A percentile compares a stretch with the other conserved stretches of the same genome.
phyloP scores from a whole-genome alignment of 2,329 filamentous ascomycete species.

The Exserohilum turcica region DNA sequence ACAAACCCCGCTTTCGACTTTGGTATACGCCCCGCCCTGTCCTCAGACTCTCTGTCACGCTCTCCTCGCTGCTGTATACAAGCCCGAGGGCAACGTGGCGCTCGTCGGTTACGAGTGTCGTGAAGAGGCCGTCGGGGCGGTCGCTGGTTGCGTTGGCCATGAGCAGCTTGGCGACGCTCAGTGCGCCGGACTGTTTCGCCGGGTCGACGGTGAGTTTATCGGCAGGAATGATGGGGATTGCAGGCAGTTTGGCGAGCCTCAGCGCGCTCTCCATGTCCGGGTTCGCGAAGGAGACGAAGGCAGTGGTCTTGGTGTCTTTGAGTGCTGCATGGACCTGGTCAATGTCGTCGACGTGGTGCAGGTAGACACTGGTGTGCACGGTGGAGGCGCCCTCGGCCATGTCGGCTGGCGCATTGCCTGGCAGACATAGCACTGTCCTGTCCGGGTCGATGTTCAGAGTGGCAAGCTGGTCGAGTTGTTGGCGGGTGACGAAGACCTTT shows the following conservation, averaged over 20 bases:
- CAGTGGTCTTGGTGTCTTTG: slow-evolving; percentile 56
- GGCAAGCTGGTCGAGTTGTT: slow-evolving; percentile 66
- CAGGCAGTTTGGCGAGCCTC: slow-evolving; percentile 51
- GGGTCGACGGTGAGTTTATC: slow-evolving; percentile 68
- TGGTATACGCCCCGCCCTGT: slow-evolving; percentile 90
- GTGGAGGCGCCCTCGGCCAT: slow-evolving; percentile 49
- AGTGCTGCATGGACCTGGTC: slow-evolving; percentile 53
- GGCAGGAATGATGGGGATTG: slow-evolving; percentile 76
- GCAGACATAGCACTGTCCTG: slow-evolving; percentile 62
- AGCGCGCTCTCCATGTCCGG: slow-evolving; percentile 49
- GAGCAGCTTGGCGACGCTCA: slow-evolving; percentile 74
- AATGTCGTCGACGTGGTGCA: slow-evolving; percentile 51
- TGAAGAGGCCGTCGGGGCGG: slow-evolving; percentile 79
- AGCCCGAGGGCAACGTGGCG: slow-evolving; percentile 81
- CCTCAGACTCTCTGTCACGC: slow-evolving; percentile 81
- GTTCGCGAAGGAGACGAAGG: slow-evolving; percentile 57
- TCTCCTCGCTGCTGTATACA: slow-evolving; percentile 93
- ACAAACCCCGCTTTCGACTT: slow-evolving; percentile 91
- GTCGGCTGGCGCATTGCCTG: slow-evolving; percentile 50
- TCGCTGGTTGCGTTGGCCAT: slow-evolving; percentile 79
- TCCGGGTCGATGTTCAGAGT: slow-evolving; percentile 59
- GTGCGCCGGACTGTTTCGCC: slow-evolving; percentile 61
- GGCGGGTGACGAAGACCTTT: slow-evolving; percentile 78
- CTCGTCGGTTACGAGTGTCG: slow-evolving; percentile 91
- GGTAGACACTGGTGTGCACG: slow-evolving; percentile 53